These are phyloP conservation scores for Penicillium samsonianum DNA, from an alignment of 495 filamentous ascomycete genomes.

Conservation along the genomic window DNA sequence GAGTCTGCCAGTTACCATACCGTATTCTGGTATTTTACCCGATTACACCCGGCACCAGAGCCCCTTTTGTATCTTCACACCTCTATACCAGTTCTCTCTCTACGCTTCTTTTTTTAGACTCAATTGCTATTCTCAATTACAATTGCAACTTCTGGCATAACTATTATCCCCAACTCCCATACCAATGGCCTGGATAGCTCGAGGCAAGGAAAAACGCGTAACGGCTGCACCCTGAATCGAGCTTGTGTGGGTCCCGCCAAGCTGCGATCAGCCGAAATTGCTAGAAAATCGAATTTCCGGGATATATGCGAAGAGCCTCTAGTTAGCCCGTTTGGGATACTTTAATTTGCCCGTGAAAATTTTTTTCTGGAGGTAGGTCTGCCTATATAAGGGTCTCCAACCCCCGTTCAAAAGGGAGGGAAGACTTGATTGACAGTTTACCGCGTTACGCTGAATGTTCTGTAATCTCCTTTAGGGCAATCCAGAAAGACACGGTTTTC, in stretches of 20 bases:
- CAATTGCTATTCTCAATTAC: neutral
- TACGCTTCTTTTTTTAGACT: neutral
- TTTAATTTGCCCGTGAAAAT: neutral
- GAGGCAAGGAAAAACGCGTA: constrained; percentile 6
- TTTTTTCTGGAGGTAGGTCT: neutral
- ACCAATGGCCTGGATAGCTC: neutral
- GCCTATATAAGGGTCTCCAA: constrained; percentile 13
- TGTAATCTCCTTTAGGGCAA: constrained; percentile 21
- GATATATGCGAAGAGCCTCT: constrained; percentile 29
- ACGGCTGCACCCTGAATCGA: constrained; percentile 25
- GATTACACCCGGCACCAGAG: constrained; percentile 7
- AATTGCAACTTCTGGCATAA: neutral
- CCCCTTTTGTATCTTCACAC: neutral
- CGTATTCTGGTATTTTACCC: constrained; percentile 12
- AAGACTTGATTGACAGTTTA: neutral
- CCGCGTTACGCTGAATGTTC: constrained; percentile 3
- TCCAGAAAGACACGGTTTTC: constrained; percentile 18
- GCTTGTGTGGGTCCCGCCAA: constrained; percentile 38
- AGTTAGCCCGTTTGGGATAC: constrained; percentile 8
- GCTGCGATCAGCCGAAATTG: constrained; percentile 30
- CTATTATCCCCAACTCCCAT: neutral
- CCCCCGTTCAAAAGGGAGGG: neutral
- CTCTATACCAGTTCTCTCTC: neutral
- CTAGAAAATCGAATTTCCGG: constrained; percentile 19
- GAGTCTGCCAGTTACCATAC: neutral